Conservation (phyloP, 1,284 basidiomycete genomes). For the Phylloporus gajari region DNA sequence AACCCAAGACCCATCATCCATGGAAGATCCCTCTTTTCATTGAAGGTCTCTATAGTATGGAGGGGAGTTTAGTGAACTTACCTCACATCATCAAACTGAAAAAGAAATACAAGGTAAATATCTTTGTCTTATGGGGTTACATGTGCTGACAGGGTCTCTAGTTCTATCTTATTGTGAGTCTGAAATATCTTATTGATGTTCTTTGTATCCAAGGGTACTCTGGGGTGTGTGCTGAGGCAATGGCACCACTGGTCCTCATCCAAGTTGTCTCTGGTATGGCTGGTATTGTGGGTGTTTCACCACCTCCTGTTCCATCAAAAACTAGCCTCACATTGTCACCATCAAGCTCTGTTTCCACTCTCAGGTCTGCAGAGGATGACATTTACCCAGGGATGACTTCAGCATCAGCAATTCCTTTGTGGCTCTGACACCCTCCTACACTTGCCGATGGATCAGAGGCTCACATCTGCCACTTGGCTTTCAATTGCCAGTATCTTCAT, state of each 20-base stretch:
- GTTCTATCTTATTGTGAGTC: slow-evolving; percentile 95
- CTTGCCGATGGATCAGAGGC: slow-evolving; percentile 89
- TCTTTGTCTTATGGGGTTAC: not conserved
- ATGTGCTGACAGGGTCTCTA: slow-evolving; percentile 45
- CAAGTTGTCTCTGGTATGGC: slow-evolving; percentile 95
- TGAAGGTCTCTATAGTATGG: slow-evolving; percentile 98
- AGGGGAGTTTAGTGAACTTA: slow-evolving; percentile 91
- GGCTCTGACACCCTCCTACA: slow-evolving; percentile 75
- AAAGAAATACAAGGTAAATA: slow-evolving; percentile 89
- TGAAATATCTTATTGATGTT: slow-evolving; percentile 81
- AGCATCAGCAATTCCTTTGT: slow-evolving; percentile 67
- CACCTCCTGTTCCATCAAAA: slow-evolving; percentile 57
- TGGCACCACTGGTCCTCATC: slow-evolving; percentile 90
- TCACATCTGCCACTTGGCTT: slow-evolving; percentile 85
- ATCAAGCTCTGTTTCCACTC: slow-evolving; percentile 45
- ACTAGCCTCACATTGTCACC: slow-evolving; percentile 36
- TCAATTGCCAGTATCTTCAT: slow-evolving; percentile 95
- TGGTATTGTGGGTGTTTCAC: slow-evolving; percentile 91
- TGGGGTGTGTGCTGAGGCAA: slow-evolving; percentile 90
- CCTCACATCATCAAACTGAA: slow-evolving; percentile 89
- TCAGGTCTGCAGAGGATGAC: slow-evolving; percentile 48
- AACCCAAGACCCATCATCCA: slow-evolving; percentile 95
- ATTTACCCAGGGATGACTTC: slow-evolving; percentile 75
- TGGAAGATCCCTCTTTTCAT: slow-evolving; percentile 98
- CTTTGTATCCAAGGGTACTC: slow-evolving; percentile 88